A percentile compares a stretch with the other conserved stretches of the same genome.
These are phyloP conservation scores for Bothriochloa decipiens DNA, from an alignment of 176 grass and related monocot species.

Conservation along the genomic window DNA sequence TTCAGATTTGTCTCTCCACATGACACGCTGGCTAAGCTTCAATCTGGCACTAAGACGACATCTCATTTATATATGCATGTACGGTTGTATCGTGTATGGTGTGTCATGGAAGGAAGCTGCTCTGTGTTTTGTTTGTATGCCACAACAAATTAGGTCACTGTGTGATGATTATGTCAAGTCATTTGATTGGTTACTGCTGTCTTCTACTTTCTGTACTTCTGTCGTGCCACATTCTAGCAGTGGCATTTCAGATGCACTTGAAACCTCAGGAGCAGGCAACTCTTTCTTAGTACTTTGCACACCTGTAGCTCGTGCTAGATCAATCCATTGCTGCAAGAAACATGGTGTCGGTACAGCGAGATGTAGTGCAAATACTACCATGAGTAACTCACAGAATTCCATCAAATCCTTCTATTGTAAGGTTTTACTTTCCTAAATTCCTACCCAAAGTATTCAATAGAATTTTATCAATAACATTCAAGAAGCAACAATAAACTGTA, in stretches of 20 bases:
- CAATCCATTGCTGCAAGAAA: constrained; percentile 96
- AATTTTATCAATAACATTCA: constrained; percentile 18
- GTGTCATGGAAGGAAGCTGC: constrained; percentile 3
- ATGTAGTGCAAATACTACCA: background rate
- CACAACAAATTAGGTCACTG: background rate
- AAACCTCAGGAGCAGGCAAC: constrained; percentile 54
- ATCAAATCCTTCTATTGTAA: background rate
- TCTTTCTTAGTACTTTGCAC: constrained; percentile 71
- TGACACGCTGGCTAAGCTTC: constrained; percentile 15
- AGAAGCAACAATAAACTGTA: background rate
- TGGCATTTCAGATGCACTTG: constrained; percentile 60
- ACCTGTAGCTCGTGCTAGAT: constrained; percentile 87
- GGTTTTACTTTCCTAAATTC: background rate
- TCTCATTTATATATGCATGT: constrained; percentile 23
- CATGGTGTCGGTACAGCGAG: constrained; percentile 24
- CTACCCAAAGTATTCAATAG: constrained; percentile 12
- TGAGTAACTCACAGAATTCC: background rate
- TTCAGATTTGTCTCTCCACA: background rate
- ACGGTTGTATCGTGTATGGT: constrained; percentile 4
- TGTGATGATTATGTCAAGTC: constrained; percentile 28
- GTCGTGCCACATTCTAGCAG: constrained; percentile 66
- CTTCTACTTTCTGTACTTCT: constrained; percentile 65
- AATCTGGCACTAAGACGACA: constrained; percentile 29
- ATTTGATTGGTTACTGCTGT: constrained; percentile 56
- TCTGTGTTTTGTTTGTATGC: constrained; percentile 31